Evolutionary conservation across 345 rosid genomes (phyloP), one percentile per base, ranked within the genome.

Genomic region (Sisymbrium irio): DNA sequence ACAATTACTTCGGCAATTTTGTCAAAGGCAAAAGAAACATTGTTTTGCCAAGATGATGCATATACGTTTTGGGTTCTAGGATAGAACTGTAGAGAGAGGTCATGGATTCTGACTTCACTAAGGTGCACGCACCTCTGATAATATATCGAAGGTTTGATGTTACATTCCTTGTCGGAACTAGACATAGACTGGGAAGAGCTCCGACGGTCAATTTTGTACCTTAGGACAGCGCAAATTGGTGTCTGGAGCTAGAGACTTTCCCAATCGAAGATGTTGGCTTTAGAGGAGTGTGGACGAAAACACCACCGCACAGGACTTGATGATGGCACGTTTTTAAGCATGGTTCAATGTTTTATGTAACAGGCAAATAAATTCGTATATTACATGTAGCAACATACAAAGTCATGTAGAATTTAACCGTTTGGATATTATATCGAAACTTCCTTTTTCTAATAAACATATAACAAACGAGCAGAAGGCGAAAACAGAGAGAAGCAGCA

Each of bases 261-360:
- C 88, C 94, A 0, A 73, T 85, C 18, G 86, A 86, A 71, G 85
- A 85, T 49, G 77, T 75, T 25, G 87, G 86, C 17, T 89, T 84
- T 65, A 79, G 88, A 0, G 89, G 87, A 11, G 74, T 83, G 19
- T 87, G 92, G 91, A 80, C 30, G 9, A 87, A 80, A 62, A 81
- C 76, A 56, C 77, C 80, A 15, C 11, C 10, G n/a, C 76, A 58
- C 8, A 59, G 37, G 40, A 79, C 66, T 49, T 76, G 62, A 68
- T 65, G 57, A 55, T 54, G 69, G 49, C 41, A 53, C 33, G 18
- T 68, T 49, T 22, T 42, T 63, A 57, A 68, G 68, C 28, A 22
- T 37, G 4, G 25, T 22, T 22, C 25, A 61, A 40, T 44, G 35
- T 42, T 22, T 22, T 13, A 58, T 74, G 27, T 50, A 40, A 19